Evolutionary conservation across 2,329 filamentous ascomycete genomes (phyloP).

Genomic region (Talaromyces amestolkiae): DNA sequence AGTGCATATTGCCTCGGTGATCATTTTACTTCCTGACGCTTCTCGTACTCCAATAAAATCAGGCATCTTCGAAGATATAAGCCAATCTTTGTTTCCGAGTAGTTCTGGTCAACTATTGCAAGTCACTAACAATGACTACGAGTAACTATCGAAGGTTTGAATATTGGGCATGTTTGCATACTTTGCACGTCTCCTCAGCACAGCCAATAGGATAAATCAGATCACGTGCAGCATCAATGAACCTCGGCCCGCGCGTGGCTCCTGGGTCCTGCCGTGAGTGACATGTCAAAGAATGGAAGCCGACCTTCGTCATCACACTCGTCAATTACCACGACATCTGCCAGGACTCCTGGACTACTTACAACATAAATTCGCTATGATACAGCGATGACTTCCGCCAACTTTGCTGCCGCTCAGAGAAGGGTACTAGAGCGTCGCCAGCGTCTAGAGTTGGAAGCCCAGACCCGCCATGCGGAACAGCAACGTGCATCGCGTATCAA

Average conservation of each 20-base stretch:
- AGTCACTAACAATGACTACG: too few relatives aligned
- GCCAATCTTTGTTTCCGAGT: too few relatives aligned
- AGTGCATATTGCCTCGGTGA: background rate
- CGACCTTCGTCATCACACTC: background rate
- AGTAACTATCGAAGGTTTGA: too few relatives aligned
- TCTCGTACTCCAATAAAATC: too few relatives aligned
- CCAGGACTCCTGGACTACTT: background rate
- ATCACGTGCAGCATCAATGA: background rate
- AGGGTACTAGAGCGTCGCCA: conserved; percentile 78
- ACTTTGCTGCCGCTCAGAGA: conserved; percentile 86
- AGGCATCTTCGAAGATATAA: too few relatives aligned
- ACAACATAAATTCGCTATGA: conserved; percentile 27
- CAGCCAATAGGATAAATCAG: background rate
- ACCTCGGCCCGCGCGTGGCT: conserved; percentile 16
- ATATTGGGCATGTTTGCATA: background rate
- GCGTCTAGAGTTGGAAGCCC: conserved; percentile 67
- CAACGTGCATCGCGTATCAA: conserved; percentile 50
- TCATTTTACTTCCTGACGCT: too few relatives aligned
- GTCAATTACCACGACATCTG: background rate
- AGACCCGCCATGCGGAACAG: conserved; percentile 51
- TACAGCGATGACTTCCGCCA: conserved; percentile 55
- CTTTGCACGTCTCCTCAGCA: background rate
- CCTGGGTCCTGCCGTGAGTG: background rate
- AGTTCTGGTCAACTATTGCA: too few relatives aligned
- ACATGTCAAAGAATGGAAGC: background rate